These are phyloP conservation scores for Nitzschia putrida DNA, from an alignment of 108 stramenopile genomes.

Conservation along the genomic window DNA sequence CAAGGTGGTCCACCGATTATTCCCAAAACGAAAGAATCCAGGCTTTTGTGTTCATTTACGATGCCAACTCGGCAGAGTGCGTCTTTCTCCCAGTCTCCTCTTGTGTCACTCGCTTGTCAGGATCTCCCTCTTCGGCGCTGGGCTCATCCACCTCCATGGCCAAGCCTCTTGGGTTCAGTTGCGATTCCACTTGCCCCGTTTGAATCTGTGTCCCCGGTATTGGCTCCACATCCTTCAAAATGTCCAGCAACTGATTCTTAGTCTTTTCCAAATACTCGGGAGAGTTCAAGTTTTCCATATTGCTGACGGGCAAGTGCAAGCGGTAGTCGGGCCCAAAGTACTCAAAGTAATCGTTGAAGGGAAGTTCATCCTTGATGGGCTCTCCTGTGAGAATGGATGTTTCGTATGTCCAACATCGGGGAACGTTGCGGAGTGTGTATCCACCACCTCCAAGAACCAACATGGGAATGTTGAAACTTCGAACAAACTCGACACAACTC, in stretches of 20 bases:
- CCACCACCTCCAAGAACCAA: constrained; percentile 98
- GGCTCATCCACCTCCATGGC: constrained; percentile 64
- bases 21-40: background rate
- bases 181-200: constrained; percentile 81
- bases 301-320: constrained; percentile 92
- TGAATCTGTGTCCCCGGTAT: constrained; percentile 83
- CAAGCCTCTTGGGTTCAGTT: constrained; percentile 64
- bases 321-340: constrained; percentile 98
- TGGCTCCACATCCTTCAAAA: constrained; percentile 79
- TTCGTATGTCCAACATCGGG: constrained; percentile 99
- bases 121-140: constrained; percentile 51
- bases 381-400: constrained; percentile 90
- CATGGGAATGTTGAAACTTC: constrained; percentile 92
- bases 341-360: constrained; percentile 99
- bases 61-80: constrained; percentile 63
- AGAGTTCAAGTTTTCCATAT: constrained; percentile 98
- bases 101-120: constrained; percentile 43
- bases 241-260: constrained; percentile 77
- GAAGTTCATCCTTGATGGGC: constrained; percentile 87
- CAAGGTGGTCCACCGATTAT: too few species aligned
- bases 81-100: constrained; percentile 56
- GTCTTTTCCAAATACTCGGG: constrained; percentile 86
- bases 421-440: constrained; percentile 98
- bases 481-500: constrained; percentile 90
- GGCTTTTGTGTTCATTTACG: background rate